phyloP scores from a whole-genome alignment of 2,329 filamentous ascomycete genomes.

The Neocatenulostroma microsporum region DNA sequence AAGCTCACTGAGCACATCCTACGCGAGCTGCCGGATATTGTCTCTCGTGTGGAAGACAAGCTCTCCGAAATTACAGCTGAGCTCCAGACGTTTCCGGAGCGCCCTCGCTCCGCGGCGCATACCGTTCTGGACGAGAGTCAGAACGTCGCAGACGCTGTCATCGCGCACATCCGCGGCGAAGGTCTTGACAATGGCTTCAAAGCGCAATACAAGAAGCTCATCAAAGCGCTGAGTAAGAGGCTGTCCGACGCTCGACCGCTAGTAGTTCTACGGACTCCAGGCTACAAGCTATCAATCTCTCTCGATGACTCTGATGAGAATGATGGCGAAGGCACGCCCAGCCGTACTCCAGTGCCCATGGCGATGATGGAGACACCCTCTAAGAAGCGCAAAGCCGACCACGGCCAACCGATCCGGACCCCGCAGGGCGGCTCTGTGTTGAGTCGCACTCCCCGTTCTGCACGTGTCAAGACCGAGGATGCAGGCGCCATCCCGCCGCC shows the following conservation, averaged over 20 bases:
- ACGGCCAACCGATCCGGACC: conserved; percentile 6
- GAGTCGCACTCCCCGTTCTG: neutral
- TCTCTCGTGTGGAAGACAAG: conserved; percentile 37
- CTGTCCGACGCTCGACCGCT: conserved; percentile 26
- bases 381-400: conserved; percentile 29
- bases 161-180: conserved; percentile 48
- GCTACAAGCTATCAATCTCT: conserved; percentile 12
- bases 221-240: conserved; percentile 45
- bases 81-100: conserved; percentile 55
- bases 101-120: conserved; percentile 55
- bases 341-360: too few relatives aligned
- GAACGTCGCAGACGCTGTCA: conserved; percentile 49
- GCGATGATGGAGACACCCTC: conserved; percentile 10
- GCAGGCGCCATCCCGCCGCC: neutral
- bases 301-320: conserved; percentile 17
- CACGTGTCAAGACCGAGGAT: conserved; percentile 3
- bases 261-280: conserved; percentile 19
- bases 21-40: conserved; percentile 34
- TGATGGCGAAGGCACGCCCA: conserved; percentile 9
- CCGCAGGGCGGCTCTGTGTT: neutral
- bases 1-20: conserved; percentile 43
- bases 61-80: conserved; percentile 48
- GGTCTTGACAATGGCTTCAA: conserved; percentile 34
- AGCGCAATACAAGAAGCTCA: conserved; percentile 38
- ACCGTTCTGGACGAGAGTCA: conserved; percentile 44